Conservation (phyloP, 1,284 basidiomycete genomes). For the Boletus semigastroideus region DNA sequence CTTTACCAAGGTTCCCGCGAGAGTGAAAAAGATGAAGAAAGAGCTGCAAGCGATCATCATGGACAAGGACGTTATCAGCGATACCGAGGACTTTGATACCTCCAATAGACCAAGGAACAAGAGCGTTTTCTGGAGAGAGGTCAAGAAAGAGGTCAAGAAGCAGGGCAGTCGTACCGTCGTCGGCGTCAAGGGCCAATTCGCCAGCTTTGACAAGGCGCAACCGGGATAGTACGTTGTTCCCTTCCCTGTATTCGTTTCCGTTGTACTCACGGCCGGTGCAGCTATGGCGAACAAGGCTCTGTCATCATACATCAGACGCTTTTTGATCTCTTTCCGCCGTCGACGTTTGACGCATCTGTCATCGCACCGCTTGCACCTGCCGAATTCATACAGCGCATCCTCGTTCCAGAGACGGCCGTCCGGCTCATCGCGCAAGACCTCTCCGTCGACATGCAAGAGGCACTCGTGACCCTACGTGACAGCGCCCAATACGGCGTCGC, state of each 20-base stretch:
- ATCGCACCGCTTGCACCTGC: slow-evolving; percentile 63
- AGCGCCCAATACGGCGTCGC: slow-evolving; percentile 74
- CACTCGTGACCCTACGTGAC: slow-evolving; percentile 61
- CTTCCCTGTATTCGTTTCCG: neutral
- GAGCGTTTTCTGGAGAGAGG: slow-evolving; percentile 68
- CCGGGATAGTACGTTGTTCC: slow-evolving; percentile 72
- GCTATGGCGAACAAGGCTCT: slow-evolving; percentile 79
- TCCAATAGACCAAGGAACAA: slow-evolving; percentile 36
- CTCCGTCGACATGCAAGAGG: slow-evolving; percentile 43
- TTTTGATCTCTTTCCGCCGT: slow-evolving; percentile 69
- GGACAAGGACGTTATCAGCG: slow-evolving; percentile 40
- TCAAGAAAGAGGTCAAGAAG: slow-evolving; percentile 56
- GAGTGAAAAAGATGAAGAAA: slow-evolving; percentile 50
- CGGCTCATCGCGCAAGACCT: slow-evolving; percentile 71
- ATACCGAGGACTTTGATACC: slow-evolving; percentile 20
- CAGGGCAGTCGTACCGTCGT: slow-evolving; percentile 64
- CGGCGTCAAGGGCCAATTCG: slow-evolving; percentile 69
- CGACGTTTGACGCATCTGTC: slow-evolving; percentile 48
- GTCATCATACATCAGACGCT: slow-evolving; percentile 75
- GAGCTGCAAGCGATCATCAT: slow-evolving; percentile 51
- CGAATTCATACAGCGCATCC: slow-evolving; percentile 70
- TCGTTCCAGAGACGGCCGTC: slow-evolving; percentile 75
- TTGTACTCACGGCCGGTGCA: slow-evolving; percentile 28
- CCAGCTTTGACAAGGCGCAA: slow-evolving; percentile 72
- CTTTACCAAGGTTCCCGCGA: slow-evolving; percentile 51